phyloP scores from a whole-genome alignment of 1,139 yeast genomes.

The Yamadazyma sp. region DNA sequence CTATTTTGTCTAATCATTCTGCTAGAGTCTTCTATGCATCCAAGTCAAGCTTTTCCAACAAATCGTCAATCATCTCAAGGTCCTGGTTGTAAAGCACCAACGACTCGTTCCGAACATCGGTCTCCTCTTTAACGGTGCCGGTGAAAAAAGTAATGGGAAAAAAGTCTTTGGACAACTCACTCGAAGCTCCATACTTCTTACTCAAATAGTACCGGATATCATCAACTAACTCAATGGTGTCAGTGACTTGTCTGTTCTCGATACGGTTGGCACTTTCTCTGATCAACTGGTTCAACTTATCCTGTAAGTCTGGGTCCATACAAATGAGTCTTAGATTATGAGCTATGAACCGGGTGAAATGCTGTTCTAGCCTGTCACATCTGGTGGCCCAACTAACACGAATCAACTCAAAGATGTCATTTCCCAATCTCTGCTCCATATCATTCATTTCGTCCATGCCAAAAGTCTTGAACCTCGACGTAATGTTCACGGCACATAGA shows the following conservation, averaged over 20 bases:
- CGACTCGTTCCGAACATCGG: conserved; percentile 32
- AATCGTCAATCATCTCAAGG: conserved; percentile 41
- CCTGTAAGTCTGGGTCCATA: conserved; percentile 25
- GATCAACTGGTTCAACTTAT: conserved; percentile 22
- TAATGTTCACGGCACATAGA: conserved; percentile 60
- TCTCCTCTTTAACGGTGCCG: conserved; percentile 23
- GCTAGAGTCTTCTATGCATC: too few relatives aligned
- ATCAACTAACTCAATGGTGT: conserved; percentile 76
- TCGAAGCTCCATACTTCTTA: conserved; percentile 43
- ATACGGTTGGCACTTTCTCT: conserved; percentile 58
- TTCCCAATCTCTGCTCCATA: conserved; percentile 23
- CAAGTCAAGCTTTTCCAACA: conserved; percentile 42
- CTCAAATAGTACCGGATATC: conserved; percentile 69
- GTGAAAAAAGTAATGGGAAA: conserved; percentile 23
- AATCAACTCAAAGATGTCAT: conserved; percentile 55
- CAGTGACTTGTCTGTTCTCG: conserved; percentile 63
- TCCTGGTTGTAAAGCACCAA: conserved; percentile 28
- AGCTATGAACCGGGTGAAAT: conserved; percentile 60
- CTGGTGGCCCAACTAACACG: conserved; percentile 69
- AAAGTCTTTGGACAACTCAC: conserved; percentile 27
- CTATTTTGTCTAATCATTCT: too few relatives aligned
- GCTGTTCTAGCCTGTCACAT: conserved; percentile 64
- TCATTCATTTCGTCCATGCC: conserved; percentile 20
- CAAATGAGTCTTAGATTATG: conserved; percentile 42
- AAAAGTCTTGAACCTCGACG: conserved; percentile 33